Evolutionary conservation across 2,329 filamentous ascomycete species (phyloP).

Genomic region (Gaeumannomyces sp.): DNA sequence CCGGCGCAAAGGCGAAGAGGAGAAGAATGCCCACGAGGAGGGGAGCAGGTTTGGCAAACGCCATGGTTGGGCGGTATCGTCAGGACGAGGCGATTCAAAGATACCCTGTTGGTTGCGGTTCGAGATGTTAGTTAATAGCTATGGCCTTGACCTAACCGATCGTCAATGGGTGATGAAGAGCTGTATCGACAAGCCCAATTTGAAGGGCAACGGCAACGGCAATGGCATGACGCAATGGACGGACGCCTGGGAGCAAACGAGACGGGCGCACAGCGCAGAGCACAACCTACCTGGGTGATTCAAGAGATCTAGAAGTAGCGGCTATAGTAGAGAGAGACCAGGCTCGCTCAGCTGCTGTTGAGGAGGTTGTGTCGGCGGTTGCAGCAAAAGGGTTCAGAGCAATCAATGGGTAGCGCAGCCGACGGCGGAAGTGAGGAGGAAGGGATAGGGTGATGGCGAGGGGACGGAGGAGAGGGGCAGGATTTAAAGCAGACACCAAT

Average conservation of each 20-base stretch:
- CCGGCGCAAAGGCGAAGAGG: constrained; percentile 60
- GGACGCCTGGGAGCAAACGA: no score
- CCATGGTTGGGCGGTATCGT: constrained; percentile 33
- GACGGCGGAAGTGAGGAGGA: background rate
- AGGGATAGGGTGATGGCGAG: background rate
- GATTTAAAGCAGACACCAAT: background rate
- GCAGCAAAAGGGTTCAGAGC: background rate
- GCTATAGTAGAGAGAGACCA: background rate
- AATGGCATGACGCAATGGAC: background rate
- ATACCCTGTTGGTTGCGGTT: background rate
- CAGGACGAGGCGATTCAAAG: background rate
- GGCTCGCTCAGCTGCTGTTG: background rate
- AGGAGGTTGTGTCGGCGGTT: background rate
- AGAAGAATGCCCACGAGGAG: constrained; percentile 51
- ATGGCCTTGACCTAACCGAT: background rate
- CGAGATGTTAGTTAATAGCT: background rate
- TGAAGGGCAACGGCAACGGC: background rate
- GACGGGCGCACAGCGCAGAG: background rate
- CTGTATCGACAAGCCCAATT: background rate
- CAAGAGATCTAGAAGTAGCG: background rate
- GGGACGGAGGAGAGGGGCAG: background rate
- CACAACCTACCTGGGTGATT: background rate
- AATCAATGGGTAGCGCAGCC: background rate
- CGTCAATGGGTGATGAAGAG: background rate
- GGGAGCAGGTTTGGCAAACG: constrained; percentile 40